Conservation (phyloP, 2,329 filamentous ascomycete species). For the Colletotrichum sp. region DNA sequence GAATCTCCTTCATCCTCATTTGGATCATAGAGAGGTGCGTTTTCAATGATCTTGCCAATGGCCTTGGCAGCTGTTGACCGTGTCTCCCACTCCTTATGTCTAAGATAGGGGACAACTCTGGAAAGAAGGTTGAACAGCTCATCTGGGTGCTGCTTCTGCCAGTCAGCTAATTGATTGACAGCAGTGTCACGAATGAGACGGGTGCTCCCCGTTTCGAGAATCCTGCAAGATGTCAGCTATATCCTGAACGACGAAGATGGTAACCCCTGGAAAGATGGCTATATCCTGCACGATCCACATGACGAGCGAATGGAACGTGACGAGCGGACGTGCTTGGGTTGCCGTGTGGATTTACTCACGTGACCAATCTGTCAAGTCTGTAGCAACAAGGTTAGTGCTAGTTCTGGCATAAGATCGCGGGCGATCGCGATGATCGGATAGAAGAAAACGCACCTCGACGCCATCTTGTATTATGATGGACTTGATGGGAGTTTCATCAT, state of each 20-base stretch:
- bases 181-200: slow-evolving; percentile 95
- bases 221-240: slow-evolving; percentile 54
- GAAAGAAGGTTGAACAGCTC: slow-evolving; percentile 96
- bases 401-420: not conserved
- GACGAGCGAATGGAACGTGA: not conserved
- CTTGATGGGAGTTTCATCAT: slow-evolving; percentile 25
- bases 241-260: not conserved
- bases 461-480: slow-evolving; percentile 51
- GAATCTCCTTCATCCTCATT: slow-evolving; percentile 71
- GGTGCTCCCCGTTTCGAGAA: slow-evolving; percentile 97
- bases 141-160: slow-evolving; percentile 97
- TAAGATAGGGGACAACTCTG: slow-evolving; percentile 91
- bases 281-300: not conserved
- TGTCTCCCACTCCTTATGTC: slow-evolving; percentile 97
- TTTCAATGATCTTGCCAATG: slow-evolving; percentile 90
- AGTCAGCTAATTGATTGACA: slow-evolving; percentile 94
- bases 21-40: slow-evolving; percentile 87
- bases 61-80: slow-evolving; percentile 92
- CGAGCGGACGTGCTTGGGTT: not conserved
- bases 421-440: not conserved
- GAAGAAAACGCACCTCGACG: slow-evolving; percentile 53
- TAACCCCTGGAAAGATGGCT: not conserved
- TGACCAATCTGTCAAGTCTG: slow-evolving; percentile 85
- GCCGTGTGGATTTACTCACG: slow-evolving; percentile 63
- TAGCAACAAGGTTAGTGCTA: slow-evolving; percentile 32